Evolutionary conservation across 2,329 filamentous ascomycete species (phyloP), one percentile per base, ranked within the genome.

Genomic region (Emergomyces pasteurianus): DNA sequence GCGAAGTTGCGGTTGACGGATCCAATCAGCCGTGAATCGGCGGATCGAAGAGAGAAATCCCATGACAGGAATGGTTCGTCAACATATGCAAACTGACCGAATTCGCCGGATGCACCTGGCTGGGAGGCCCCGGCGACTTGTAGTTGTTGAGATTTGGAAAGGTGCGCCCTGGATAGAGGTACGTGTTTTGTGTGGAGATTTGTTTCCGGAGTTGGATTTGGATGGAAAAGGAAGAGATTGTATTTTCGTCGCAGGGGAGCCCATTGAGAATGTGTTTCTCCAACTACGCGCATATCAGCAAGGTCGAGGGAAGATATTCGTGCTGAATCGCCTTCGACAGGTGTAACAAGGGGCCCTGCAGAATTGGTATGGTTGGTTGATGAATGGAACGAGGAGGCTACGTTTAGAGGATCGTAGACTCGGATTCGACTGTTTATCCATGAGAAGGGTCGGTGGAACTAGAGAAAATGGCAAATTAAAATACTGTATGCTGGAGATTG

Each of bases 261-360:
- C 84, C 84, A 86, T 69, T 84, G 78, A 65, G 85, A 83, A 65
- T 86, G 83, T 46, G 82, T 80, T 71, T 85, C 81, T 38, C 84
- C 84, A 62, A 87, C 81, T 28, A 86, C 78, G 34, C 81, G 79
- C 83, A 86, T 86, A 9, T 83, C 75, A 2, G 76, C 75, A 21
- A 84, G 66, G n/a, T 76, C 74, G 6, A 85, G 69, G 1, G 75
- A 75, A 0, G 83, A 85, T 7, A 84, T 69, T n/a, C 78, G 79
- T 3, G 81, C 75, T 43, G 78, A 76, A 0, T 75, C 77, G 57
- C 74, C 75, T 21, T 74, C 73, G 2, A 75, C 67, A 2, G 72
- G 65, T 47, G 70, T 65, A n/a, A 68, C 65, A 12, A 79, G 70
- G 23, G 78, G 78, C 23, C 69, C 73, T 1, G 76, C 65, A 31